Percentiles rank a stretch among this genome's conserved stretches.
Conservation (phyloP, 305 asterid genomes). For the Stenogyne calaminthoides region DNA sequence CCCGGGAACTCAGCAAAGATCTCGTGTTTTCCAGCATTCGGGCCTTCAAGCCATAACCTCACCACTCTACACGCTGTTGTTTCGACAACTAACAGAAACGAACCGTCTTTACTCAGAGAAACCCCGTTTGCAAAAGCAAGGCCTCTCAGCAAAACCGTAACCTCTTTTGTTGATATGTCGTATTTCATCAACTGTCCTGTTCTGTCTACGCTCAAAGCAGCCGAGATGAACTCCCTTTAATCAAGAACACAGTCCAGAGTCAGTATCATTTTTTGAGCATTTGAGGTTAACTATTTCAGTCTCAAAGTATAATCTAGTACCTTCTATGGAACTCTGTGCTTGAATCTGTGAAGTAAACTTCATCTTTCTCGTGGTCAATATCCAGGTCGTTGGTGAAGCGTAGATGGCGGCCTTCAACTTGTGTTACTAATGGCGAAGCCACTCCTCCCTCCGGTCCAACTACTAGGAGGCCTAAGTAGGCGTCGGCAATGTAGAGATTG, state of each 20-base stretch:
- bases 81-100: conserved; percentile 56
- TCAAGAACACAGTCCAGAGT: background rate
- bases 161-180: conserved; percentile 45
- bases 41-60: conserved; percentile 64
- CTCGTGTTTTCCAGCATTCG: conserved; percentile 51
- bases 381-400: conserved; percentile 76
- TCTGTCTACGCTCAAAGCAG: conserved; percentile 49
- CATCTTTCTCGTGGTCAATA: conserved; percentile 58
- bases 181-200: conserved; percentile 73
- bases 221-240: conserved; percentile 54
- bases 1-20: conserved; percentile 59
- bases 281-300: background rate
- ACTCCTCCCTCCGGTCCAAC: conserved; percentile 71
- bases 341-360: conserved; percentile 67
- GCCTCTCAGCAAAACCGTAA: conserved; percentile 51
- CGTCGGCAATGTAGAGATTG: conserved; percentile 74
- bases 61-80: conserved; percentile 45
- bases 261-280: background rate
- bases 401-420: conserved; percentile 58
- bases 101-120: conserved; percentile 60
- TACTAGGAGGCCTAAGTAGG: conserved; percentile 69
- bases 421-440: conserved; percentile 51
- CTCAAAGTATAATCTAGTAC: conserved; percentile 31
- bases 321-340: conserved; percentile 63
- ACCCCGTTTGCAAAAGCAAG: conserved; percentile 77